Conservation (phyloP, 306 rosid genomes). For the Comarum palustre region DNA sequence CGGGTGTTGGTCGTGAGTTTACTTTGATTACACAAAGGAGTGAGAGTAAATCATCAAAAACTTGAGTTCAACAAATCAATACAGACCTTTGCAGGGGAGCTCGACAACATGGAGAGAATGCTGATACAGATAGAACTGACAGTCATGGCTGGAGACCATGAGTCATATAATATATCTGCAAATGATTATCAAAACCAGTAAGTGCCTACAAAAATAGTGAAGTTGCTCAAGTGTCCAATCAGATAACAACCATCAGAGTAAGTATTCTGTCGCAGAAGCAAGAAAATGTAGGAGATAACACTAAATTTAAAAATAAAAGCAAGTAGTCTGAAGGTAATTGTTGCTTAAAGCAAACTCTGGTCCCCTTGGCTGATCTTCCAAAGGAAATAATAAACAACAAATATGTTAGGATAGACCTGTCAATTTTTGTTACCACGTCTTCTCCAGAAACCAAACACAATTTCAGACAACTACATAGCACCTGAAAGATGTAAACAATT, state of each 20-base stretch:
- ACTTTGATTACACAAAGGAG: not conserved
- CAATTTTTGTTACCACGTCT: not conserved
- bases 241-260: not conserved
- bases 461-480: not conserved
- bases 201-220: not conserved
- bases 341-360: constrained; percentile 9
- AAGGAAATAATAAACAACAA: not conserved
- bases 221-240: not conserved
- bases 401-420: not conserved
- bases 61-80: not conserved
- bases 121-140: constrained; percentile 41
- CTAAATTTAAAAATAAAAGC: not conserved
- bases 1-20: not conserved
- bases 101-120: constrained; percentile 43
- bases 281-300: not conserved
- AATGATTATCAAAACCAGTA: not conserved
- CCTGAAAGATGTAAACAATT: not conserved
- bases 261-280: not conserved
- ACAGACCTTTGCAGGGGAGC: constrained; percentile 40
- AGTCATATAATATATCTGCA: constrained; percentile 44
- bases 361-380: not conserved
- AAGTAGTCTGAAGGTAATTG: not conserved
- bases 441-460: not conserved
- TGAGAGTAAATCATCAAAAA: not conserved
- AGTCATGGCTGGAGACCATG: constrained; percentile 49